Evolutionary conservation across 352 stramenopile genomes (phyloP), one percentile per base, ranked within the genome.

Genomic region (Globisporangium cylindrosporum): DNA sequence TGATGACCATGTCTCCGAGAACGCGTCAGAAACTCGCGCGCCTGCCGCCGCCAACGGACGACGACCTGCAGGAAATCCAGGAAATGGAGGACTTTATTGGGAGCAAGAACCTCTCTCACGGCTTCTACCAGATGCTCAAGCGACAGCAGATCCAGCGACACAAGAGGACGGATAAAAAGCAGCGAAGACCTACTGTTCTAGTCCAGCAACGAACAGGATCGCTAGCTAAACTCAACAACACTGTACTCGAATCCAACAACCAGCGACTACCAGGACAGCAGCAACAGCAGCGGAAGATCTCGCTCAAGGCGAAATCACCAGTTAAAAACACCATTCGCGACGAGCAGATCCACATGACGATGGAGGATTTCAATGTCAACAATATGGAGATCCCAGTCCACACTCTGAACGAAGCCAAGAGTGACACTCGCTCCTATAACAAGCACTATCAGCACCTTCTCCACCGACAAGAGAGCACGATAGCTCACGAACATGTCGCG

Each of bases 1-100:
- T 91, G 24, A 79, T 64, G 41, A 86, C 74, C 7, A 73, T 91
- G 22, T 84, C 80, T 1, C 80, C 82, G 18, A 64, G 79, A 59
- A 88, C 77, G n/a, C 75, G 72, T 36, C 69, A 76, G 24, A 71
- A 69, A 5, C 69, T 91, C 12, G 73, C 79, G 5, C 74, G 75
- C 0, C 51, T 91, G 3, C 79, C 82, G 2, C 64, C 79, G 25
- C 72, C 77, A 24, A 77, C 46, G 2, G 41, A 69, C 10, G 68
- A 71, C 14, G 82, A 91, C 15, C 57, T 82, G 55, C 58, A 71
- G 4, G 71, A 70, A 14, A 74, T 90, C 59, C 64, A 80, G n/a
- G 78, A 73, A 20, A 64, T 91, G 54, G 79, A 84, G 57, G 63
- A 67, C 5, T 73, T 79, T 4, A 75, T 79, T 1, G 71, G 81